Evolutionary conservation across 345 rosid genomes (phyloP).

Genomic region (Heritiera littoralis): DNA sequence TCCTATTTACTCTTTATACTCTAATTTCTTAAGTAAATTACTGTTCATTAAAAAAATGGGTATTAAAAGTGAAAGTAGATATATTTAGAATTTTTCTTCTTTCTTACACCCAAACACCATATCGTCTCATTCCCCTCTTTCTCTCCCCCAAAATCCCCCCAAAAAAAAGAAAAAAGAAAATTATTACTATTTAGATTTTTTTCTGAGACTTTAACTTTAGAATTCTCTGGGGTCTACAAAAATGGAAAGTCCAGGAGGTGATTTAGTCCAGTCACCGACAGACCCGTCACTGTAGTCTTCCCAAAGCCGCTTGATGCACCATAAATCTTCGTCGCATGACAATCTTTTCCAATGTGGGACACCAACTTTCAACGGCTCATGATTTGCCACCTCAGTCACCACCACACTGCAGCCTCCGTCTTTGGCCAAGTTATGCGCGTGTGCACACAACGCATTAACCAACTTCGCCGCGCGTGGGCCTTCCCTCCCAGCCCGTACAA

Average conservation of each 20-base stretch:
- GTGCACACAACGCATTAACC: constrained; percentile 59
- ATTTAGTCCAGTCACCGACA: constrained; percentile 88
- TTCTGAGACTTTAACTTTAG: constrained; percentile 22
- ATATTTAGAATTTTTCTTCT: no score
- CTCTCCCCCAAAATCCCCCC: background rate
- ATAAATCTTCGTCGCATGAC: constrained; percentile 77
- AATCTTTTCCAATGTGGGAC: constrained; percentile 84
- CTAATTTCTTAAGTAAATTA: no score
- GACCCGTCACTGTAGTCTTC: constrained; percentile 79
- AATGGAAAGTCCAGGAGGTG: constrained; percentile 75
- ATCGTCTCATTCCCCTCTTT: constrained; percentile 29
- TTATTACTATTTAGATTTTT: background rate
- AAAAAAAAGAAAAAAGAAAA: background rate
- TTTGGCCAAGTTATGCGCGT: constrained; percentile 88
- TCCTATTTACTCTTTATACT: no score
- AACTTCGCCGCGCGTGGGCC: constrained; percentile 68
- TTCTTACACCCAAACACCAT: constrained; percentile 25
- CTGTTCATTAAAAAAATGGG: no score
- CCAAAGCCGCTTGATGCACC: constrained; percentile 91
- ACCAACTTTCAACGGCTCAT: constrained; percentile 65
- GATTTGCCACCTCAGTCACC: constrained; percentile 75
- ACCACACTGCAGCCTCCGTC: constrained; percentile 68
- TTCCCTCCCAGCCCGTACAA: constrained; percentile 91
- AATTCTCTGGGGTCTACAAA: constrained; percentile 98
- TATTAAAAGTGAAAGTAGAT: no score